Evolutionary conservation across 306 rosid species (phyloP).

Genomic region (Fagus crenata): DNA sequence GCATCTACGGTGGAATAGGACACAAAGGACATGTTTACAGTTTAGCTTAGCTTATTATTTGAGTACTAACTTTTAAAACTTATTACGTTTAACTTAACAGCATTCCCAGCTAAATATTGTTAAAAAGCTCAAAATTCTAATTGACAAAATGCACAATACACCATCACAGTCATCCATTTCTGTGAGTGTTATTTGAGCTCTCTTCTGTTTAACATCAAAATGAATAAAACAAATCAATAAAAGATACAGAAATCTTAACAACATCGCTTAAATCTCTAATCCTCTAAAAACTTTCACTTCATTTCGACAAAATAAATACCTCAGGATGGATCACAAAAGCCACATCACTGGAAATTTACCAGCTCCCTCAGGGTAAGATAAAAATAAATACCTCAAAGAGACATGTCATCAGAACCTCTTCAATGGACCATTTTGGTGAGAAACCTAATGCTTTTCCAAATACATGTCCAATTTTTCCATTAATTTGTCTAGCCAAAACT

Average conservation of each 20-base stretch:
- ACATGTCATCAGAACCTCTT: background rate
- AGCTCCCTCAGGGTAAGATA: background rate
- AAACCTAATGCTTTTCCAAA: background rate
- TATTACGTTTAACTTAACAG: too few relatives aligned
- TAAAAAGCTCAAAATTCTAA: background rate
- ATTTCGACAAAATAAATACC: background rate
- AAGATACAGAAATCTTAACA: background rate
- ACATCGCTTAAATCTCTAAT: background rate
- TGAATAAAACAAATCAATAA: background rate
- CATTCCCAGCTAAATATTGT: background rate
- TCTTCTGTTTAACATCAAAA: background rate
- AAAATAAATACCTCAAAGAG: background rate
- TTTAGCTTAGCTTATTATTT: too few relatives aligned
- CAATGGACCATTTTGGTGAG: background rate
- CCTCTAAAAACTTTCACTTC: background rate
- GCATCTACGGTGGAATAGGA: too few relatives aligned
- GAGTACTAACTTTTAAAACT: too few relatives aligned
- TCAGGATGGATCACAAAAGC: background rate
- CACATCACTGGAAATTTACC: background rate
- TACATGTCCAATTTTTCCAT: background rate
- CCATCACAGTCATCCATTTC: background rate
- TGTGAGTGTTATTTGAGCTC: background rate
- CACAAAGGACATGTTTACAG: too few relatives aligned
- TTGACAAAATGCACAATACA: background rate
- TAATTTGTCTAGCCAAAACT: background rate